Conservation (phyloP, 83 land plant species). For the Thuja plicata region DNA sequence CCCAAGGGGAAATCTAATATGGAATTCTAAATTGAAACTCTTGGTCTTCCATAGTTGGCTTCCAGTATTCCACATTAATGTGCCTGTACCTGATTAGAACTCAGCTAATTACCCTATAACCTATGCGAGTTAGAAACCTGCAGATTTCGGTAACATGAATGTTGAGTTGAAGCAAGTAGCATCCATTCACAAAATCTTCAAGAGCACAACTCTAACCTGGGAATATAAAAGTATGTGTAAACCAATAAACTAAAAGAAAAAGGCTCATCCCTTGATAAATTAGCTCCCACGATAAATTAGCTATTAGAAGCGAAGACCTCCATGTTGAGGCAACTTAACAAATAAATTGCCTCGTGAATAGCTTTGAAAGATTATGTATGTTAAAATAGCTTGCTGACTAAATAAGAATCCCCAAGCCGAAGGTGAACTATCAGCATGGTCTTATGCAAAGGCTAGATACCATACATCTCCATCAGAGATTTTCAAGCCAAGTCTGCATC, state of each 20-base stretch:
- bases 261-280: not conserved
- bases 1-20: too few relatives aligned
- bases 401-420: not conserved
- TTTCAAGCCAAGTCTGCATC: not conserved
- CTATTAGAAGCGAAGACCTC: not conserved
- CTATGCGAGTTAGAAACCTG: not conserved
- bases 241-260: not conserved
- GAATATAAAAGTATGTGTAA: not conserved
- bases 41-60: too few relatives aligned
- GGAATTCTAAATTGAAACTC: too few relatives aligned
- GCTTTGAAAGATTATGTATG: not conserved
- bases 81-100: too few relatives aligned
- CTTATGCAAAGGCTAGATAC: not conserved
- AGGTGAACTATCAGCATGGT: not conserved
- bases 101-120: too few relatives aligned
- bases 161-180: not conserved
- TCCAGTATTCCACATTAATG: too few relatives aligned
- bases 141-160: not conserved
- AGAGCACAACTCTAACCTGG: not conserved
- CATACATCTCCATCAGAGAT: not conserved
- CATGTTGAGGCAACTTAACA: not conserved
- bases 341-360: too few relatives aligned
- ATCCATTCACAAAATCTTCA: not conserved
- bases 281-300: too few relatives aligned
- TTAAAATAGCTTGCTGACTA: not conserved